Base-by-base conservation (phyloP, 176 grass and related monocot genomes). In the Eremochloa ophiuroides region DNA sequence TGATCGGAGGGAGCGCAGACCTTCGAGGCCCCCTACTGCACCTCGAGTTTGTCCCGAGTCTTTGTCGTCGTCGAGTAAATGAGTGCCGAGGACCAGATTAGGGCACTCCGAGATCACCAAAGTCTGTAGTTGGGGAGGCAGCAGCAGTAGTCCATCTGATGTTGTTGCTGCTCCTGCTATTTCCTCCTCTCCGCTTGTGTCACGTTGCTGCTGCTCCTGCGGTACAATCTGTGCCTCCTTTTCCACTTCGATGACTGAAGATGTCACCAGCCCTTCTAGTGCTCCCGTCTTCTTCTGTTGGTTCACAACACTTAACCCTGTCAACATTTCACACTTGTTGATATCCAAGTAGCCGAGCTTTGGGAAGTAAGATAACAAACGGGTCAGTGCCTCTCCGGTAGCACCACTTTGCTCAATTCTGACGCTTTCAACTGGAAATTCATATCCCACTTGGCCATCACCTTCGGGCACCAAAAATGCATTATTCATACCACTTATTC, bases 271-370 rank as follows among this genome's bases (percentile, higher is more conserved):
- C n/a, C n/a, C 20, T 22, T 5, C 0, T 0, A 25, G 6, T 3
- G 28, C 8, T 10, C 2, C 11, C 1, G 8, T 15, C 2, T 5
- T 12, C 0, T 55, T 22, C 18, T 23, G 18, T 3, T 56, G 18
- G 20, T 0, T 44, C 20, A 9, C 6, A 23, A 41, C 41, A 5
- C n/a, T 31, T 0, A 79, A 1, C 16, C 0, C 23, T 29, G 22
- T 40, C 17, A 85, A 13, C 4, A 55, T 55, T 2, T 11, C 0
- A 40, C 83, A 86, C 0, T 2, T 0, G 0, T 0, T 0, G 0
- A 72, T 4, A 0, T 0, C 0, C 34, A 86, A 10, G 0, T 0
- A 0, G 0, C 0, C 2, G 0, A 87, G 85, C 1, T 34, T 73
- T 0, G 34, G 43, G 2, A 74, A 66, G 23, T 35, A 16, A 59